Conservation (phyloP, 2,329 filamentous ascomycete species). For the Ciborinia camelliae region DNA sequence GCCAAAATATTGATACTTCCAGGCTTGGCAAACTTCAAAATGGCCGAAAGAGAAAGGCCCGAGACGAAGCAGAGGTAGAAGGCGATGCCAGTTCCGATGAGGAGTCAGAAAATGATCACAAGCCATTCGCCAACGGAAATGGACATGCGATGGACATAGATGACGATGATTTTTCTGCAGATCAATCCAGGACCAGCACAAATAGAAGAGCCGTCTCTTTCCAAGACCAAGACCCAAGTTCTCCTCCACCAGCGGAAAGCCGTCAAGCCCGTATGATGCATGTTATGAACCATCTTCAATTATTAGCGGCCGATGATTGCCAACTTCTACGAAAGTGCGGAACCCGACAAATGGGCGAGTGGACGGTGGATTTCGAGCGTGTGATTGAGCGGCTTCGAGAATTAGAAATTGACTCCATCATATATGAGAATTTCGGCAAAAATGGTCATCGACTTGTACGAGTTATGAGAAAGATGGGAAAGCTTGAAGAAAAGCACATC, state of each 20-base stretch:
- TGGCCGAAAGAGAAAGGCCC: conserved; percentile 28
- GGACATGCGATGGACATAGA: conserved; percentile 20
- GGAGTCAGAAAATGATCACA: conserved; percentile 24
- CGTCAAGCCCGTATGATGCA: conserved; percentile 49
- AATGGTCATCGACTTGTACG: conserved; percentile 78
- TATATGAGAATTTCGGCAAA: conserved; percentile 72
- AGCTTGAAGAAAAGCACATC: conserved; percentile 90
- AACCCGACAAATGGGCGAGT: conserved; percentile 62
- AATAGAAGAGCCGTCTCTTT: conserved; percentile 46
- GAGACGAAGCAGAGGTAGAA: conserved; percentile 30
- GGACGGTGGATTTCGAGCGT: conserved; percentile 78
- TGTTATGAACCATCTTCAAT: conserved; percentile 68
- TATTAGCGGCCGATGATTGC: conserved; percentile 67
- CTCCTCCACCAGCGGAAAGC: conserved; percentile 13
- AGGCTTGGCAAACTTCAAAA: conserved; percentile 49
- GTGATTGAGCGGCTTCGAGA: conserved; percentile 70
- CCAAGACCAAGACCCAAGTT: conserved; percentile 42
- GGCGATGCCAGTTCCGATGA: conserved; percentile 31
- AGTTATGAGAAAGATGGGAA: conserved; percentile 81
- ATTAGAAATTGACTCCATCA: conserved; percentile 75
- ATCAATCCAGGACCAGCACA: conserved; percentile 1
- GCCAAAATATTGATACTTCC: conserved; percentile 46
- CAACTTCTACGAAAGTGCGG: conserved; percentile 68
- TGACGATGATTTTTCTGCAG: conserved; percentile 27
- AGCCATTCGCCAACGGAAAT: conserved; percentile 23